Base-by-base conservation (phyloP, 306 rosid species). In the Malus sylvestris region DNA sequence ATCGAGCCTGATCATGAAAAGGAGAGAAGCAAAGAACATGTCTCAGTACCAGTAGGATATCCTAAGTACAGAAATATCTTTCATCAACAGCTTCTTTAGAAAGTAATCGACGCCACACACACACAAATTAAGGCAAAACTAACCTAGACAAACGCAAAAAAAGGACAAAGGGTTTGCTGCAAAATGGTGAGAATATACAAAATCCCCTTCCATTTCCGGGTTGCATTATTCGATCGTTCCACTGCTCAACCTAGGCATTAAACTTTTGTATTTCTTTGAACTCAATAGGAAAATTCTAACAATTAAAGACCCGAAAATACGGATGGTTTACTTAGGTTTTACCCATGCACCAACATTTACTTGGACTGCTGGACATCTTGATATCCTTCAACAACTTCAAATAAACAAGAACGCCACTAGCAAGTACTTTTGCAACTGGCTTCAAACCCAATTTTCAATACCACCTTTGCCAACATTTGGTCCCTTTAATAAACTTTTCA, bases 1-100 rank as follows among this genome's bases (percentile, higher is more conserved):
- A 81, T 92, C 98, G 62, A 92, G 3, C 97, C 96, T 92, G 93
- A 67, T 61, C 83, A 83, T 12, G 68, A 79, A 75, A 86, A 59
- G 77, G 52, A 83, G 7, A 68, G 40, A 72, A 46, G 55, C 76
- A 44, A 46, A 87, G 85, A 76, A 62, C 42, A 61, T 33, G 42
- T 66, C 69, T 58, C 38, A 63, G 42, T 59, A 22, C 35, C 38
- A 58, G 4, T 14, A 42, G 30, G 38, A 38, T 38, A 58, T 60
- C 59, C 76, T 23, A 29, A 22, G 20, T 58, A 6, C 35, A 18
- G 19, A 55, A 35, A 57, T 52, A 35, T 10, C 42, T 1, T 63
- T 66, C 49, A 35, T 20, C 35, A 66, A 18, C 10, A 33, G 40
- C 10, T 55, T 20, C 51, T 53, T 55, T 33, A 27, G 18, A 6